Percentiles rank a stretch among this genome's conserved stretches.
Evolutionary conservation across 495 filamentous ascomycete species (phyloP).

Genomic region (Aspergillus sclerotiicarbonarius): DNA sequence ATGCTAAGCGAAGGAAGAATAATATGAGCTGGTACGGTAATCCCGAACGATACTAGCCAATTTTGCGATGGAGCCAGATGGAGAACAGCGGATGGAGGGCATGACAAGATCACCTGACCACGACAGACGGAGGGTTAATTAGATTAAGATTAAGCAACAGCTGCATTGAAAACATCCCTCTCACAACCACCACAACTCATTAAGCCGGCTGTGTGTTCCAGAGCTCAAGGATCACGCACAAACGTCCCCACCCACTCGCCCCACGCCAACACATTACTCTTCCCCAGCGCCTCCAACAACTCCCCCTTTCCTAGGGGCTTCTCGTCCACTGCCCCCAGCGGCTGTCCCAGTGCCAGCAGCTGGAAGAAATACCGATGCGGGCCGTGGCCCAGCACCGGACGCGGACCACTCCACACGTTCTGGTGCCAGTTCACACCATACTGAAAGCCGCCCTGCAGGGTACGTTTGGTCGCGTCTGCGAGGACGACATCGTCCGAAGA

Average conservation of each 20-base stretch:
- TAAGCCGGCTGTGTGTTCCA: no score
- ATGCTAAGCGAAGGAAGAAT: no score
- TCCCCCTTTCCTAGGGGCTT: neutral
- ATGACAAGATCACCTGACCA: no score
- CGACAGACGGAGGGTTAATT: no score
- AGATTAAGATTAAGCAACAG: no score
- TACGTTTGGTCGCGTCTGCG: no score
- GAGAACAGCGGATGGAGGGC: no score
- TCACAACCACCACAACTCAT: no score
- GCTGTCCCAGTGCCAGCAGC: conserved; percentile 40
- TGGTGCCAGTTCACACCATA: conserved; percentile 37
- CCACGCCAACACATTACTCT: conserved; percentile 33
- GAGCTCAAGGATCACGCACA: neutral
- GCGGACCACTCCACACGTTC: conserved; percentile 35
- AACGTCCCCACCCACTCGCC: conserved; percentile 15
- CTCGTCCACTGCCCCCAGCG: conserved; percentile 18
- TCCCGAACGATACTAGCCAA: no score
- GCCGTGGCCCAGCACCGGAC: conserved; percentile 45
- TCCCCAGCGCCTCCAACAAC: conserved; percentile 27
- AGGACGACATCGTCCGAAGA: conserved; percentile 28
- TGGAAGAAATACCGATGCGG: conserved; percentile 50
- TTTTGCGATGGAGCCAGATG: no score
- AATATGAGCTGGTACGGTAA: no score
- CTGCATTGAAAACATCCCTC: conserved; percentile 14
- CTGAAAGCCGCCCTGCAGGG: conserved; percentile 40